Conservation (phyloP, 805 yeast species). For the Teunomyces pallodes region DNA sequence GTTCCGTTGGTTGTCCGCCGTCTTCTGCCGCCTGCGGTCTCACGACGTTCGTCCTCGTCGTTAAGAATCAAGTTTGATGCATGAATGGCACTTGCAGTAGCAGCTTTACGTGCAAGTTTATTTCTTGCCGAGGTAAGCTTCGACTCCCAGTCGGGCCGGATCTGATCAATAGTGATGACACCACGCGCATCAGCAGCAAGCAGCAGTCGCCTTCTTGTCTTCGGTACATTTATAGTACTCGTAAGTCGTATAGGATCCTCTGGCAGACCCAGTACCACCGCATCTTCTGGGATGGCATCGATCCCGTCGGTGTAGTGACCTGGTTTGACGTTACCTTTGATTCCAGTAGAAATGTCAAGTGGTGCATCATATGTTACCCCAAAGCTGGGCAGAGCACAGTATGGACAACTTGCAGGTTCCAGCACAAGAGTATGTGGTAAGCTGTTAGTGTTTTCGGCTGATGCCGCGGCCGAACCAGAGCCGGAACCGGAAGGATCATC, state of each 20-base stretch:
- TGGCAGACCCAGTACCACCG: constrained; percentile 4
- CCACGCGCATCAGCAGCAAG: constrained; percentile 61
- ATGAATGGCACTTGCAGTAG: constrained; percentile 92
- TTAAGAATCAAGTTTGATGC: constrained; percentile 71
- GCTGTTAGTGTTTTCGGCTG: background rate
- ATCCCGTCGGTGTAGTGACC: background rate
- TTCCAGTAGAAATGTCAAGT: constrained; percentile 49
- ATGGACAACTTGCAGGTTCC: constrained; percentile 90
- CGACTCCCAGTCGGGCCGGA: constrained; percentile 91
- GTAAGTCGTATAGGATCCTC: background rate
- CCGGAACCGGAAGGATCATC: constrained; percentile 41
- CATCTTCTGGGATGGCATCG: constrained; percentile 1
- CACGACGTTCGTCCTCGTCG: constrained; percentile 15
- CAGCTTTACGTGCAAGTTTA: constrained; percentile 79
- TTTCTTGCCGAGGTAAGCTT: constrained; percentile 70
- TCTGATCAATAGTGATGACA: constrained; percentile 75
- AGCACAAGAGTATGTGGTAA: constrained; percentile 67
- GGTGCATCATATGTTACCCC: constrained; percentile 82
- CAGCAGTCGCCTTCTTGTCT: constrained; percentile 27
- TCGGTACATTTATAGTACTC: constrained; percentile 6
- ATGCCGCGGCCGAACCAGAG: background rate
- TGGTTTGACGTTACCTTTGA: constrained; percentile 44
- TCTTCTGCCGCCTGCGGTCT: constrained; percentile 23
- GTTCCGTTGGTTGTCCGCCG: constrained; percentile 9
- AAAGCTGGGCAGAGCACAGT: constrained; percentile 83